Base-by-base conservation (phyloP, 2,329 filamentous ascomycete genomes). In the Fusarium subglutinans region DNA sequence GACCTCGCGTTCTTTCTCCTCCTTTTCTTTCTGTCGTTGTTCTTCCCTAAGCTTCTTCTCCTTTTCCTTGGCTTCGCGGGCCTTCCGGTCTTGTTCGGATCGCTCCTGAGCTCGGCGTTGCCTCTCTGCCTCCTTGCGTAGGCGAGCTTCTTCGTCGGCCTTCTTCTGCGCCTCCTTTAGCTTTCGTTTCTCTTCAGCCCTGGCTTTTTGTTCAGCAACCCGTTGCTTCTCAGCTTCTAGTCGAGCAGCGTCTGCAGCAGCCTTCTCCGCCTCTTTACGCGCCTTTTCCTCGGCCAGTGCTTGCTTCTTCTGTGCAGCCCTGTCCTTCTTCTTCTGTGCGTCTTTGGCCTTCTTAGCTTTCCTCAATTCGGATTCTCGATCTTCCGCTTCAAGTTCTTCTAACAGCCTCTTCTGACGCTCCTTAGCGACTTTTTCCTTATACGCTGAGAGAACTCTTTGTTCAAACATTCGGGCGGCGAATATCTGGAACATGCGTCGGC, bases 391-490 rank as follows among this genome's bases (percentile, higher is more conserved):
- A 6, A 98, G 87, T 82, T 99, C 96, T 81, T 98, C 93, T 33
- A 99, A 87, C 28, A 99, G 90, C 81, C 95, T 95, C 79, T 93
- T 89, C 80, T 98, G 96, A 35, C 96, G 93, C 84, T 99, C 96
- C 77, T 92, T 91, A 24, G 96, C 94, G 7, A 99, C 96, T 82
- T 98, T 98, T 84, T 98, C 96, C 82, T 95, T 93, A 84, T 99
- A 99, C n/a, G 96, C 96, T 47, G 94, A 96, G 67, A 99, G 88
- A 28, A 99, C 96, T 73, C 96, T 90, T 82, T 99, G 96, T 85
- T 99, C 96, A 82, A 99, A 99, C 96, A 99, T 99, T 73, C 96
- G 92, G 66, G 96, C 96, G 70, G 96, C 96, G 83, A 99, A 99
- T 82, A 99, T 98, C 82, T 99, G 96, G 81, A 99, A 99, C 96